Base-by-base conservation (phyloP, 169 alveolate species). In the Plasmodium cynomolgi region DNA sequence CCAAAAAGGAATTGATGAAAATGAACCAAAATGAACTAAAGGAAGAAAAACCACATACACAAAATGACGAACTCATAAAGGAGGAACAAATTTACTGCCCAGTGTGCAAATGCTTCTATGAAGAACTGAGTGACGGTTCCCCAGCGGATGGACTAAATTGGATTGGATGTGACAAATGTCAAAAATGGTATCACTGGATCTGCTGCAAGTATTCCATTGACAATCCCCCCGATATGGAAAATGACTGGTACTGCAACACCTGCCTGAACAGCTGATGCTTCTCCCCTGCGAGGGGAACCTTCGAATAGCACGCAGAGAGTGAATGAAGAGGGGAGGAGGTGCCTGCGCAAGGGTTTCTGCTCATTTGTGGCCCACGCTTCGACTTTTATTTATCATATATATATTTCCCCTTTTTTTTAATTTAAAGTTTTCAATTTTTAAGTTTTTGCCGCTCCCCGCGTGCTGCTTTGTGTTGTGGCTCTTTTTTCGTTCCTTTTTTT, bases 101-200 rank as follows among this genome's bases (percentile, higher is more conserved):
- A 15, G 94, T 96, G 20, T 96, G 97, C 77, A 95, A 95, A 81
- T 95, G 94, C 50, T 83, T 95, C 37, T 96, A 96, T 83, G 96
- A 94, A 83, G 97, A 96, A 91, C 92, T 93, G 50, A 92, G 96
- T 88, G 97, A 96, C 29, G 97, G 97, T 13, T 81, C 96, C 75
- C 97, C 97, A 26, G 97, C 97, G n/a, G 97, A 96, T 81, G 97
- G 96, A 8, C 92, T 96, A 73, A 96, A 96, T 62, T 96, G 97
- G 97, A 96, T 96, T 34, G 97, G 97, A 34, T 96, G 97, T 92
- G 97, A 96, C 93, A 94, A 83, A 84, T 96, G 97, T 84, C 97
- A 96, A 83, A 93, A 96, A 71, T 96, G 97, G 97, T 96, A 84
- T 86, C 97, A 96, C 88, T 95, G 95, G 93, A 96, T 96, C 29